Evolutionary conservation across 352 stramenopile genomes (phyloP).

Genomic region (Globisporangium emineosum): DNA sequence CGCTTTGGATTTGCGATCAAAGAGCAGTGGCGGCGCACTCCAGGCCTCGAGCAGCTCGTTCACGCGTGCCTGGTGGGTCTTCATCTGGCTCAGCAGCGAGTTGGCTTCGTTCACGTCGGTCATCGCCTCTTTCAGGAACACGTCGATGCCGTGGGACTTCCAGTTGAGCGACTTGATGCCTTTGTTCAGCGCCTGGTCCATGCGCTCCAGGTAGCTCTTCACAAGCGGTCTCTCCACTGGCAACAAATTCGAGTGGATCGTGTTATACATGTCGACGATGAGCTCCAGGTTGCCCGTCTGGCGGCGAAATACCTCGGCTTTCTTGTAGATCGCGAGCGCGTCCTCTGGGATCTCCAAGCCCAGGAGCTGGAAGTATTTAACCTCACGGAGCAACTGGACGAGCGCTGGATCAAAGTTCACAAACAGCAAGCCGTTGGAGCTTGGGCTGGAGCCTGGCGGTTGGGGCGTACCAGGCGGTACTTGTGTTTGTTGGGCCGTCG

Average conservation of each 20-base stretch:
- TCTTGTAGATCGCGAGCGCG: constrained; percentile 90
- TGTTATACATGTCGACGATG: constrained; percentile 94
- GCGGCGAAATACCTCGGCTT: constrained; percentile 88
- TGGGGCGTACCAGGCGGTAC: neutral
- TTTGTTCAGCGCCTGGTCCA: constrained; percentile 88
- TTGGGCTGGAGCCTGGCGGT: constrained; percentile 4
- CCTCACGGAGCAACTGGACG: constrained; percentile 89
- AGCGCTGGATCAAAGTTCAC: constrained; percentile 92
- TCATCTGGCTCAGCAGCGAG: constrained; percentile 82
- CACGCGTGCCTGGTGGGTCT: constrained; percentile 82
- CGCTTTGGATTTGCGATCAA: constrained; percentile 84
- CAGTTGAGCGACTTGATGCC: constrained; percentile 91
- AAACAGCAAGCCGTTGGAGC: constrained; percentile 38
- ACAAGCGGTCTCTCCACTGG: constrained; percentile 89
- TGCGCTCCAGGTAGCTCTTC: constrained; percentile 84
- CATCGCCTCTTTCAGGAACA: constrained; percentile 90
- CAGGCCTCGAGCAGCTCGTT: constrained; percentile 77
- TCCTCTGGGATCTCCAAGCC: constrained; percentile 87
- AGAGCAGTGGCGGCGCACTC: constrained; percentile 71
- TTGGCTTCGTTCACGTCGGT: constrained; percentile 88
- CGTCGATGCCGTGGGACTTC: constrained; percentile 91
- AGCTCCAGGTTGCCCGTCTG: constrained; percentile 92
- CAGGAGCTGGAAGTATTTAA: constrained; percentile 93
- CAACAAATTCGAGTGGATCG: constrained; percentile 81
- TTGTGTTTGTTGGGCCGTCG: neutral